These are phyloP conservation scores for Cladophialophora immunda DNA, from an alignment of 2,329 filamentous ascomycete genomes.

Conservation along the genomic window DNA sequence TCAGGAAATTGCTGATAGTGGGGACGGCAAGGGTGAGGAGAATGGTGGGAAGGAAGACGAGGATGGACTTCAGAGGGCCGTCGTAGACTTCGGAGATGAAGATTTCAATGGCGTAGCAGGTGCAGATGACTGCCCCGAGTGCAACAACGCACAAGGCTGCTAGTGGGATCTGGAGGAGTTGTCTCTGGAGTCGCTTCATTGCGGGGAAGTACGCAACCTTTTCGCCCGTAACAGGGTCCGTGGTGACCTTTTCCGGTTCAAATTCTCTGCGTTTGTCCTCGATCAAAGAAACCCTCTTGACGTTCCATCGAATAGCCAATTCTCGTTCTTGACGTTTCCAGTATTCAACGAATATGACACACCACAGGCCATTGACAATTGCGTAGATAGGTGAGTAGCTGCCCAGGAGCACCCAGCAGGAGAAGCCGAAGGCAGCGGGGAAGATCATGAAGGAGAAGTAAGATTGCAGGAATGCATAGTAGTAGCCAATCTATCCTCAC, in stretches of 20 bases:
- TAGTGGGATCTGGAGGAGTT: conserved; percentile 85
- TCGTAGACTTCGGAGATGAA: conserved; percentile 95
- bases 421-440: conserved; percentile 78
- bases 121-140: conserved; percentile 82
- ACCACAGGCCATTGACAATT: conserved; percentile 82
- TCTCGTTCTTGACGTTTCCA: conserved; percentile 96
- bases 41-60: conserved; percentile 88
- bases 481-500: conserved; percentile 76
- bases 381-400: conserved; percentile 85
- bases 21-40: conserved; percentile 85
- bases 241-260: conserved; percentile 76
- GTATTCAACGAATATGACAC: conserved; percentile 88
- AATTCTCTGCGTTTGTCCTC: conserved; percentile 82
- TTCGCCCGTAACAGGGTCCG: conserved; percentile 85
- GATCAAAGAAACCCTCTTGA: conserved; percentile 82
- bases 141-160: conserved; percentile 75
- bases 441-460: conserved; percentile 89
- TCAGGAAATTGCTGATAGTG: conserved; percentile 77
- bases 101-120: conserved; percentile 90
- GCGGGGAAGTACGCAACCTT: conserved; percentile 77
- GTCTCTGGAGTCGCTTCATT: conserved; percentile 76
- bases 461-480: conserved; percentile 91
- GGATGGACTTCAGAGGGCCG: conserved; percentile 83
- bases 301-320: conserved; percentile 85
- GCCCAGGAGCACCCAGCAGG: conserved; percentile 82